These are phyloP conservation scores for Bryoerythrophyllum caledonicum DNA, from an alignment of 225 moss, liverwort and hornwort species.

Conservation along the genomic window DNA sequence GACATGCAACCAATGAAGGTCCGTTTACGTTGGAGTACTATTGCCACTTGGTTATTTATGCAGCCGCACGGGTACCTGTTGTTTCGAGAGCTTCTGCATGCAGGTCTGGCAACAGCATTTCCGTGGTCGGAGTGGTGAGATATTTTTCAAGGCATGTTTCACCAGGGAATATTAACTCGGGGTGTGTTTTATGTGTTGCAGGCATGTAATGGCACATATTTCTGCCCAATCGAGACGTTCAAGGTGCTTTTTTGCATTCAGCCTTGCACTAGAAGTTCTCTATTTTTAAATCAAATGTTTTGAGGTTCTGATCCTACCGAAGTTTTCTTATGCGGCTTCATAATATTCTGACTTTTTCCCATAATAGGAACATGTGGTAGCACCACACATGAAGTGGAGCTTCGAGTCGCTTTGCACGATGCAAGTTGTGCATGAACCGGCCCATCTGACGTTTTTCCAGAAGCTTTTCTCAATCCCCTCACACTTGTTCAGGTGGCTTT, in stretches of 20 bases:
- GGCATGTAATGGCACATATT: conserved; percentile 64
- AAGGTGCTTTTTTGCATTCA: too few relatives aligned
- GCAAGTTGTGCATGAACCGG: conserved; percentile 28
- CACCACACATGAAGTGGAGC: conserved; percentile 49
- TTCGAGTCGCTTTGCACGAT: conserved; percentile 55
- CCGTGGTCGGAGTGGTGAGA: too few relatives aligned
- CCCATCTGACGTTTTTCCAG: conserved; percentile 33
- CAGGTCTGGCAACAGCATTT: too few relatives aligned
- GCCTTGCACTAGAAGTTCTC: too few relatives aligned
- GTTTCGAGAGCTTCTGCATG: too few relatives aligned
- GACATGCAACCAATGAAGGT: too few relatives aligned
- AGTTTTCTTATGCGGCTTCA: neutral
- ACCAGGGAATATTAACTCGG: neutral
- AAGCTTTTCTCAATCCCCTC: conserved; percentile 27
- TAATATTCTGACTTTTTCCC: neutral
- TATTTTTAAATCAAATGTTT: too few relatives aligned
- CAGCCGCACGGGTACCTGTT: too few relatives aligned
- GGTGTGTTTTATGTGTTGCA: conserved; percentile 29
- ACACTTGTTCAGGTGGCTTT: conserved; percentile 46
- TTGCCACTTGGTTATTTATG: too few relatives aligned
- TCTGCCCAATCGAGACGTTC: conserved; percentile 62
- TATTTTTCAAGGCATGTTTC: neutral
- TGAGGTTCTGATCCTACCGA: neutral
- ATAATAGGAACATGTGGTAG: conserved; percentile 56
- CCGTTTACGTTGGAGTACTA: too few relatives aligned